Evolutionary conservation across 805 yeast genomes (phyloP), one percentile per base, ranked within the genome.

Genomic region (Yamadazyma phyllophila): DNA sequence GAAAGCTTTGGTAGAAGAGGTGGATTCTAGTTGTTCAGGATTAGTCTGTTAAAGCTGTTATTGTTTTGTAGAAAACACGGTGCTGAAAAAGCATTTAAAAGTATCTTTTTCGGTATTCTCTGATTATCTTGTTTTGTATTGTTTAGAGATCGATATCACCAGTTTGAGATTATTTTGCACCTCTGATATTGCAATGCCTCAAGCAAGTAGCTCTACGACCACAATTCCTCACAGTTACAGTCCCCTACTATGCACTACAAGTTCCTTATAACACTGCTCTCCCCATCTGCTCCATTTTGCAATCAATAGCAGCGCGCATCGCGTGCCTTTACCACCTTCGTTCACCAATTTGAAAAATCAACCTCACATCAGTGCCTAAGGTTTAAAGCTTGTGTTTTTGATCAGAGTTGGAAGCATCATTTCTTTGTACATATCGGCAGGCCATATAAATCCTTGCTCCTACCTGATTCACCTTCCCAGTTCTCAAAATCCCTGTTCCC

Each of bases 321-420:
- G 31, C 31, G 31, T 29, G 31, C 13, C 31, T n/a, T n/a, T 29
- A 29, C 31, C 31, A 7, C 7, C 15, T 13, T 38, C 34, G 41
- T 38, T 38, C 41, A 36, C 16, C 40, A 38, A 38, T 13, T 26
- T 38, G 41, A 38, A 38, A 38, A 38, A 27, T 38, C 40, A 20
- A 36, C 26, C 40, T 12, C n/a, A 27, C 31, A 11, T 26, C 15
- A 29, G 12, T 27, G 26, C 26, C 31, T 15, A 36, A 16, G 14
- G 13, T 38, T 26, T 38, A 15, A 38, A 16, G 41, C n/a, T 36
- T 14, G 8, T 20, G 13, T 26, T 26, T 36, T 36, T 30, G 14
- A 26, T 14, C n/a, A 26, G 31, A 24, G 39, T 35, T 35, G 24
- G 38, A 35, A 35, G 24, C 26, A 29, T 29, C 31, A 35, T 35